A percentile compares a stretch with the other conserved stretches of the same genome.
phyloP scores from a whole-genome alignment of 768 basidiomycete species.

The Lactarius indigo region DNA sequence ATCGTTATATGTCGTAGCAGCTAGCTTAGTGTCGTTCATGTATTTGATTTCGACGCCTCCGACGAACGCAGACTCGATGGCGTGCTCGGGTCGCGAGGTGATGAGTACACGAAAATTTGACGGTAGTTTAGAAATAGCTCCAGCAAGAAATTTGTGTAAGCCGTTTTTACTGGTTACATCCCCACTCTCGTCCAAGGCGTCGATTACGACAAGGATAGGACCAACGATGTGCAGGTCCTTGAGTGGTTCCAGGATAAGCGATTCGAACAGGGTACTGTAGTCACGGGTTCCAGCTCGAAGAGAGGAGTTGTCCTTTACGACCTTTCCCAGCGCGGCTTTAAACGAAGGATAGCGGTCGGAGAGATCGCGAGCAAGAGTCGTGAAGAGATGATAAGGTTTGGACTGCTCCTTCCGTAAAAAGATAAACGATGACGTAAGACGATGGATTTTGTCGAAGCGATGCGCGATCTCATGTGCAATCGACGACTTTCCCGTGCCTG shows the following conservation, averaged over 20 bases:
- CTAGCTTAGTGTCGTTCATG: background rate
- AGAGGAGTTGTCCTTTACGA: background rate
- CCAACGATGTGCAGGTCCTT: background rate
- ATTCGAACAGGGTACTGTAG: background rate
- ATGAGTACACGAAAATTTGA: background rate
- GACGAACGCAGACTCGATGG: background rate
- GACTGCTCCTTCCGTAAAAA: background rate
- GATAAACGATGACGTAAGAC: background rate
- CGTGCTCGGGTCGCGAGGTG: background rate
- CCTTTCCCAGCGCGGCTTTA: background rate
- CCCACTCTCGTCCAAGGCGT: background rate
- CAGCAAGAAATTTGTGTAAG: background rate
- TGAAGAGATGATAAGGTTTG: background rate
- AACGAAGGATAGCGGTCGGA: background rate
- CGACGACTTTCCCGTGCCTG: background rate
- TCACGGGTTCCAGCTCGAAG: background rate
- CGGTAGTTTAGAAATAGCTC: background rate
- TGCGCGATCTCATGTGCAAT: background rate
- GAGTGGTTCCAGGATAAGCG: background rate
- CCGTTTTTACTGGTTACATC: background rate
- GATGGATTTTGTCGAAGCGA: background rate
- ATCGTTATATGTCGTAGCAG: background rate
- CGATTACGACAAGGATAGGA: background rate
- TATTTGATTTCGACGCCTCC: background rate
- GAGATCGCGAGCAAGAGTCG: background rate